Percentiles rank a stretch among this genome's conserved stretches.
Evolutionary conservation across 2,329 filamentous ascomycete species (phyloP).

Genomic region (Phyllosticta citrichinensis): DNA sequence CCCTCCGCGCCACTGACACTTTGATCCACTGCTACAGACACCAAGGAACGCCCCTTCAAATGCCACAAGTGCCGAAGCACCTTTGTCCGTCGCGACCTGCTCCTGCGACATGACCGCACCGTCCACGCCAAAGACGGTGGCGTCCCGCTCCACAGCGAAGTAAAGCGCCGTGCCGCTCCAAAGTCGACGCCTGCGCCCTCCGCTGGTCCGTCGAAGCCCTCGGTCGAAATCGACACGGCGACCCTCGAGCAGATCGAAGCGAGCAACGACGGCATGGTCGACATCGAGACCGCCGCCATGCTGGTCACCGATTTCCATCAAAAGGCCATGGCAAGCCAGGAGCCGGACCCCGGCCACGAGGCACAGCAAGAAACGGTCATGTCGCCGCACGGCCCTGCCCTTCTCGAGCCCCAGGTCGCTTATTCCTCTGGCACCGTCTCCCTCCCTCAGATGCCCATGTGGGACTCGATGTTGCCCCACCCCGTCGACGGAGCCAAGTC

Average conservation of each 20-base stretch:
- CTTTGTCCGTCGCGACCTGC: slow-evolving; percentile 91
- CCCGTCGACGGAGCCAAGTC: slow-evolving; percentile 61
- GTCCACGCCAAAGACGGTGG: slow-evolving; percentile 98
- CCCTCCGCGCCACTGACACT: slow-evolving; percentile 14
- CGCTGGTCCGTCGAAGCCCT: slow-evolving; percentile 60
- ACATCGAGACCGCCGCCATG: slow-evolving; percentile 96
- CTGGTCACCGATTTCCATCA: slow-evolving; percentile 97
- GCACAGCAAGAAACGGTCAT: slow-evolving; percentile 54
- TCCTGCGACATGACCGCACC: slow-evolving; percentile 93
- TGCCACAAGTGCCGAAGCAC: slow-evolving; percentile 97
- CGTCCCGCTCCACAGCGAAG: slow-evolving; percentile 84
- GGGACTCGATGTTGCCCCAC: slow-evolving; percentile 78
- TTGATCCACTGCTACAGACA: slow-evolving; percentile 51
- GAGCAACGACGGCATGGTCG: slow-evolving; percentile 81
- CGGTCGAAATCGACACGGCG: slow-evolving; percentile 72
- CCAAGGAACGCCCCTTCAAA: slow-evolving; percentile 97
- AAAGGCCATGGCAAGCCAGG: slow-evolving; percentile 74
- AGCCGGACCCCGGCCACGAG: slow-evolving; percentile 43
- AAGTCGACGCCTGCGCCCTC: slow-evolving; percentile 51
- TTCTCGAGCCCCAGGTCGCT: slow-evolving; percentile 68
- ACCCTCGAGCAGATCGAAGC: slow-evolving; percentile 88
- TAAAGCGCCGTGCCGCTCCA: slow-evolving; percentile 68
- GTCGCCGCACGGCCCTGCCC: slow-evolving; percentile 57
- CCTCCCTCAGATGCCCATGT: slow-evolving; percentile 68
- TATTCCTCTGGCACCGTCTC: slow-evolving; percentile 68